Evolutionary conservation across 345 rosid species (phyloP).

Genomic region (Iberis pinnata): DNA sequence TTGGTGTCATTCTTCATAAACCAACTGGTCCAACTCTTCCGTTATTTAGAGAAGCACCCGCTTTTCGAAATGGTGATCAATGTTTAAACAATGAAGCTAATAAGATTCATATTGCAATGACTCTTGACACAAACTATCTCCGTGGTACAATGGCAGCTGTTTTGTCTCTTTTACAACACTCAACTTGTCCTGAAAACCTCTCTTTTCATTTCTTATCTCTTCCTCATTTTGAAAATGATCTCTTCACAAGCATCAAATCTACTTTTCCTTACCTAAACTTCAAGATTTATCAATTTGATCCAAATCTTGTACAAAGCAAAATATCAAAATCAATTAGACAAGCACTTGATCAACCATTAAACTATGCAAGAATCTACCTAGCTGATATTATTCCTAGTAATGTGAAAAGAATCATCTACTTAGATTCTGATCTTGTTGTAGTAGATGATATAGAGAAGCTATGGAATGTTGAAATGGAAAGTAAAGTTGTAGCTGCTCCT

Average conservation of each 20-base stretch:
- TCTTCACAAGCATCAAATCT: constrained; percentile 38
- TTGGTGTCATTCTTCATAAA: constrained; percentile 29
- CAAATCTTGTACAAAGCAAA: constrained; percentile 44
- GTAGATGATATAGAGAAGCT: constrained; percentile 51
- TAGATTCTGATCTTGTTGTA: constrained; percentile 61
- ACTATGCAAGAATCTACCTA: constrained; percentile 59
- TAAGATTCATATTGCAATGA: constrained; percentile 50
- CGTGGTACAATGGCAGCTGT: constrained; percentile 70
- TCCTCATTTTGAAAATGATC: constrained; percentile 37
- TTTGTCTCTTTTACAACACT: constrained; percentile 50
- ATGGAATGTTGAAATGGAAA: constrained; percentile 49
- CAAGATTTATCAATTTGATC: constrained; percentile 44
- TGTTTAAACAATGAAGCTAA: constrained; percentile 42
- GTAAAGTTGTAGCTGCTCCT: constrained; percentile 53
- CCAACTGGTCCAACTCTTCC: constrained; percentile 37
- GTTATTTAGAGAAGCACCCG: constrained; percentile 46
- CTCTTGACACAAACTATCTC: constrained; percentile 59
- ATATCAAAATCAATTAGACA: constrained; percentile 54
- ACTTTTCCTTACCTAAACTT: constrained; percentile 56
- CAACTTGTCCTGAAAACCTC: constrained; percentile 52
- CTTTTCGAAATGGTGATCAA: constrained; percentile 42
- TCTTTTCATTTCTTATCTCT: constrained; percentile 57
- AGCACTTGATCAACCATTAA: constrained; percentile 56
- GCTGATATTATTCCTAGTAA: constrained; percentile 43
- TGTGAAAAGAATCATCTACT: constrained; percentile 42